phyloP scores from a whole-genome alignment of 78 protist species.

The Diacronema lutheri region DNA sequence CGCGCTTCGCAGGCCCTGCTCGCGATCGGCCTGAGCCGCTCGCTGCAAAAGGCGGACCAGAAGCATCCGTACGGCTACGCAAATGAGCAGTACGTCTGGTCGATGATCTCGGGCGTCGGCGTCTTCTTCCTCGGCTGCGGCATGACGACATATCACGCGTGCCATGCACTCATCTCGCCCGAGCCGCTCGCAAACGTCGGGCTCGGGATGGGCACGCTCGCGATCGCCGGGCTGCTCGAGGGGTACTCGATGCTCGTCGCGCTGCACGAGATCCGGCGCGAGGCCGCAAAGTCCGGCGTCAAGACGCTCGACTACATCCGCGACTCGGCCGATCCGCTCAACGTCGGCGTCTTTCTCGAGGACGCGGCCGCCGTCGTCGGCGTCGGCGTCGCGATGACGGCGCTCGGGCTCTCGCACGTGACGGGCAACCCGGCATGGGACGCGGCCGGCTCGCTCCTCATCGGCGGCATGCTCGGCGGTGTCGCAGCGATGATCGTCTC shows the following conservation, averaged over 20 bases:
- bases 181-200: neutral
- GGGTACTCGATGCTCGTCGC: conserved; percentile 22
- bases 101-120: conserved; percentile 54
- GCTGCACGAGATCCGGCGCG: conserved; percentile 2
- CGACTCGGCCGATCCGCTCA: conserved; percentile 40
- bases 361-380: conserved; percentile 41
- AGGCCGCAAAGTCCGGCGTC: conserved; percentile 12
- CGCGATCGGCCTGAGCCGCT: neutral
- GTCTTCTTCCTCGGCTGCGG: conserved; percentile 60
- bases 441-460: conserved; percentile 36
- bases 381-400: neutral
- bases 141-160: conserved; percentile 42
- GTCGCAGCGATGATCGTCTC: conserved; percentile 25
- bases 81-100: conserved; percentile 40
- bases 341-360: conserved; percentile 48
- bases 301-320: conserved; percentile 18
- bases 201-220: conserved; percentile 13
- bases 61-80: conserved; percentile 49
- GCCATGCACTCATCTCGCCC: neutral
- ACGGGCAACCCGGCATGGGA: conserved; percentile 42
- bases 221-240: conserved; percentile 24
- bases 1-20: neutral
- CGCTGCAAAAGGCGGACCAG: conserved; percentile 24
- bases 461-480: conserved; percentile 37
- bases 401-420: neutral